Percentiles rank a stretch among this genome's conserved stretches.
Conservation (phyloP, 1,284 basidiomycete species). For the Fomitiporia mediterranea region DNA sequence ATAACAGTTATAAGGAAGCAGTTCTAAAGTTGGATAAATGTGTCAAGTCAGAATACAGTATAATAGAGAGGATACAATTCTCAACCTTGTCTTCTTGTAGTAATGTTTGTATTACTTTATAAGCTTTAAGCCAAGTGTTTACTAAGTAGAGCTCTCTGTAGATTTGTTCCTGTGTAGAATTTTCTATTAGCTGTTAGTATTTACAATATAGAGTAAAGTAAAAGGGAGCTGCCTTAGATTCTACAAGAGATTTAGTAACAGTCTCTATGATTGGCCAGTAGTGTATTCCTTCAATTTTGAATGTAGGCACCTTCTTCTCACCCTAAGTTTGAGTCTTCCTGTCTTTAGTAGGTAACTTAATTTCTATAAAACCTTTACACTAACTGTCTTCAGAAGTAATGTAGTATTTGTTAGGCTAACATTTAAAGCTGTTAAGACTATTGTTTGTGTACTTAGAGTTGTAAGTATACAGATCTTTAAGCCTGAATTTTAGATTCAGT, state of each 20-base stretch:
- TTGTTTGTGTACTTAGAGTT: not conserved
- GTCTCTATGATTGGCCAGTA: conserved; percentile 13
- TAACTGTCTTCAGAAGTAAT: not conserved
- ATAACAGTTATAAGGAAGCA: conserved; percentile 32
- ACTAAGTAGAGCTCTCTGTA: conserved; percentile 31
- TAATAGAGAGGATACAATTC: conserved; percentile 29
- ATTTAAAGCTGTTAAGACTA: not conserved
- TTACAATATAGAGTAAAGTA: conserved; percentile 28
- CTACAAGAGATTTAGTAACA: not conserved
- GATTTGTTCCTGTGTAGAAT: conserved; percentile 22
- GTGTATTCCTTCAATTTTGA: conserved; percentile 9
- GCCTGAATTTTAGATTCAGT: conserved; percentile 25
- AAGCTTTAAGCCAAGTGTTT: conserved; percentile 26
- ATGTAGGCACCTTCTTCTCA: not conserved
- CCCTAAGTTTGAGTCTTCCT: not conserved
- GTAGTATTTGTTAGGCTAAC: not conserved
- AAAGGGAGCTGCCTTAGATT: conserved; percentile 20
- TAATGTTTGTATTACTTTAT: conserved; percentile 24
- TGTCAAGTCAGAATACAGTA: conserved; percentile 35
- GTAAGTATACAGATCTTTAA: not conserved
- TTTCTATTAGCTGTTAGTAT: conserved; percentile 24
- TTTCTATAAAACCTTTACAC: not conserved
- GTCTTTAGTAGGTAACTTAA: not conserved
- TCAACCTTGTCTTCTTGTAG: conserved; percentile 4
- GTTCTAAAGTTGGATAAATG: conserved; percentile 32